Evolutionary conservation across 2,329 filamentous ascomycete genomes (phyloP).

Genomic region (Sporothrix pseudoabietina): DNA sequence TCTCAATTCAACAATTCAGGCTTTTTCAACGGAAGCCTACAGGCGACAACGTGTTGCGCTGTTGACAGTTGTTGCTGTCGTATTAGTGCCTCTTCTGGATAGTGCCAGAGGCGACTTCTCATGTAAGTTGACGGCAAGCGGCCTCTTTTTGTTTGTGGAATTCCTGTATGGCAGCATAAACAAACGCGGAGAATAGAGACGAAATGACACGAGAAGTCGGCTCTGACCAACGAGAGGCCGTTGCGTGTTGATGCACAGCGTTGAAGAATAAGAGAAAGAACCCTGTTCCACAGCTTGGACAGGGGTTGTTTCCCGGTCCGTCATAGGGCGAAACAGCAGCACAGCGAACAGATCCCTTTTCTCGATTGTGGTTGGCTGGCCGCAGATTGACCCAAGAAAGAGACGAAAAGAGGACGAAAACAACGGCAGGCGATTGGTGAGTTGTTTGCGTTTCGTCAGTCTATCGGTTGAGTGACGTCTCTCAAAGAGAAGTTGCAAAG

Average conservation of each 20-base stretch:
- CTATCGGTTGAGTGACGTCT: background rate
- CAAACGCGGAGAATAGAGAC: background rate
- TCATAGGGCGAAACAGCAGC: constrained; percentile 12
- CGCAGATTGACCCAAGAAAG: background rate
- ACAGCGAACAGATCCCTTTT: background rate
- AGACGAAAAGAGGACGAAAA: background rate
- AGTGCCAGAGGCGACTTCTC: background rate
- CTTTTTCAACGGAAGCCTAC: constrained; percentile 4
- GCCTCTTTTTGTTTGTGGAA: background rate
- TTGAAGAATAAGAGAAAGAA: background rate
- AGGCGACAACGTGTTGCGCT: background rate
- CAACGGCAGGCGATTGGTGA: background rate
- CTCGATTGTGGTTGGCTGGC: constrained; percentile 12
- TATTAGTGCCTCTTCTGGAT: background rate
- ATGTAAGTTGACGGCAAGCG: background rate
- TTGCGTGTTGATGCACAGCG: background rate
- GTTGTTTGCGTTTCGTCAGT: background rate
- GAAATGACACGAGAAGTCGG: background rate
- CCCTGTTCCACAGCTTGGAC: constrained; percentile 5
- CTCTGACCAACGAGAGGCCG: constrained; percentile 13
- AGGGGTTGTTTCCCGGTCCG: constrained; percentile 7
- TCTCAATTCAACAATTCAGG: background rate
- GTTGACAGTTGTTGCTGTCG: background rate
- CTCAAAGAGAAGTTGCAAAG: background rate
- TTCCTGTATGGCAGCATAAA: background rate